These are phyloP conservation scores for Trichosanthes cucumerina DNA, from an alignment of 306 rosid genomes.

Conservation along the genomic window DNA sequence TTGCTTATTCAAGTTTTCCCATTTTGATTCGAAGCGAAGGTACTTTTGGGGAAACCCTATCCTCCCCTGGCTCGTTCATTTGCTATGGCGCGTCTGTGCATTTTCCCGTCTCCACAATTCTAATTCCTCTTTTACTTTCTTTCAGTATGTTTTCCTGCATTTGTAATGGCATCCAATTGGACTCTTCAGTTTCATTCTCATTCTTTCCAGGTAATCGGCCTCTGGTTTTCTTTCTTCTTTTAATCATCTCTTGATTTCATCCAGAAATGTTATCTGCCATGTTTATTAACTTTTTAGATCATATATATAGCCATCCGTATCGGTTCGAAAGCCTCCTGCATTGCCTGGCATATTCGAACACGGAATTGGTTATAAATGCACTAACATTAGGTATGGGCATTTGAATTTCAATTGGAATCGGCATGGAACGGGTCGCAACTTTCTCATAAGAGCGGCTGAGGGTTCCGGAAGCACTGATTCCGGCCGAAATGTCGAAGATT, in stretches of 20 bases:
- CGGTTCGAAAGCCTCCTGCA: slow-evolving; percentile 15
- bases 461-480: slow-evolving; percentile 16
- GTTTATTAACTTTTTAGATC: neutral
- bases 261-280: neutral
- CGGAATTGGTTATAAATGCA: slow-evolving; percentile 12
- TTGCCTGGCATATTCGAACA: slow-evolving; percentile 11
- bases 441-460: slow-evolving; percentile 19
- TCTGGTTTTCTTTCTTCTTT: neutral
- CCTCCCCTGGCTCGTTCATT: neutral
- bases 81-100: neutral
- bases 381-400: neutral
- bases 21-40: neutral
- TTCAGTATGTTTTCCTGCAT: neutral
- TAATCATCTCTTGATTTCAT: neutral
- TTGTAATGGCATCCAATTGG: slow-evolving; percentile 42
- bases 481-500: slow-evolving; percentile 11
- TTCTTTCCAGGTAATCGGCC: slow-evolving; percentile 27
- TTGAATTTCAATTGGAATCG: slow-evolving; percentile 8
- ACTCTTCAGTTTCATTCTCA: slow-evolving; percentile 25
- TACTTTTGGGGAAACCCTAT: neutral
- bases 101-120: neutral
- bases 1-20: neutral
- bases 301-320: slow-evolving; percentile 20
- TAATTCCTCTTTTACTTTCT: neutral
- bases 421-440: neutral